Evolutionary conservation across 2,329 filamentous ascomycete species (phyloP), one percentile per base, ranked within the genome.

Genomic region (Pestalotiopsis sp.): DNA sequence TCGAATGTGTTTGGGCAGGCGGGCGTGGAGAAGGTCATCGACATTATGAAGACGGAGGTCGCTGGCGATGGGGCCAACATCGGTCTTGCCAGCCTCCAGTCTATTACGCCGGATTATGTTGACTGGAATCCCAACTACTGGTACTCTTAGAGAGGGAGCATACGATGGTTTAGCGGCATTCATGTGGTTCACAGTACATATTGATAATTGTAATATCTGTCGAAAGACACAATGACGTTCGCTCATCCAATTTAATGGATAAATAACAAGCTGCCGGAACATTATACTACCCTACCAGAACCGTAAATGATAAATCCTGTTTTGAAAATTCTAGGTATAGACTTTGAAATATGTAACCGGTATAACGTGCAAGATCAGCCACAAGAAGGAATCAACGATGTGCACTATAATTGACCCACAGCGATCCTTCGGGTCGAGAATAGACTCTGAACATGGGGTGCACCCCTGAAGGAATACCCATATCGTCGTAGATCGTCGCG

Each of bases 1-100:
- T 80, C 82, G 17, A 85, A 85, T 71, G 75, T 81, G 20, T 86
- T 82, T 70, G 85, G 84, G 5, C 75, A 76, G 38, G 77, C 79
- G 4, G 84, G 85, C 41, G 84, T 87, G 0, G 72, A 74, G 66
- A 79, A 77, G 70, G 80, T 77, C 1, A 80, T 84, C 62, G 70
- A 81, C 20, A 77, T 86, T 4, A 75, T 86, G 68, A 85, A 83
- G 78, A 74, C 79, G 64, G 83, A 86, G 76, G 74, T 85, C 57
- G 68, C 70, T 4, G 70, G 73, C 25, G 77, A 79, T 64, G 76
- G 74, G 11, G 74, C 75, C 41, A 77, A 78, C 45, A 66, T 74
- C 17, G 77, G 77, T 5, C 64, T 79, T 12, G 66, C 70, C 11
- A 73, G 77, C 58, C 41, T 79, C 64, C 73, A 75, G 64, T 72